Evolutionary conservation across 495 filamentous ascomycete genomes (phyloP), one percentile per base, ranked within the genome.

Genomic region (Penicillium odoratum): DNA sequence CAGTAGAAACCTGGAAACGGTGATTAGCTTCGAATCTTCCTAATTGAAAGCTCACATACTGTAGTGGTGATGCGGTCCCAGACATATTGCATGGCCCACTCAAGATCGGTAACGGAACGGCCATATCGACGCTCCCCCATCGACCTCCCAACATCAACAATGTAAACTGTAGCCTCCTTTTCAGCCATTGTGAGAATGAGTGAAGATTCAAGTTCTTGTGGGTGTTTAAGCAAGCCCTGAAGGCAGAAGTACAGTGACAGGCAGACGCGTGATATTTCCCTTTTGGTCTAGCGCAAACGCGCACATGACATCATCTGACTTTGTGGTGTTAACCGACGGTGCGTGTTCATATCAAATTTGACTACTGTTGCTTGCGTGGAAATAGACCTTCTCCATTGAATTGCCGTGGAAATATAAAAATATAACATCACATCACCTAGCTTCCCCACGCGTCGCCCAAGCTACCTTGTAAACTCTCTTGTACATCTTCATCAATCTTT

Each of bases 31-130:
- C 31, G 31, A 36, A 26, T 28, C 38, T 29, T 38, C 18, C 13
- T 8, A 15, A 7, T 9, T 18, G 15, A 55, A 46, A 36, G 33
- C 8, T 38, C n/a, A 64, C 75, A 33, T 69, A 88, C 86, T 9
- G 90, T 96, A 21, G 81, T 85, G 1, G 90, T 90, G 63, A 98
- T 95, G 64, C 87, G 92, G 71, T 97, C 94, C 94, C 94, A 99
- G 48, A 99, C 84, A 79, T 97, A 99, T 54, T 84, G 84, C 89
- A 98, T 88, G 18, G 86, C 82, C 81, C 85, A 98, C 54, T 97
- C 90, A 4, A 98, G 84, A 72, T 98, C 90, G 15, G 90, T 88
- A 66, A 92, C 80, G 7, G 71, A 64, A 49, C 95, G 85, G n/a
- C 86, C 92, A 78, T 87, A 78, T 59, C 83, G 82, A 58, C 79